Evolutionary conservation across 2,329 filamentous ascomycete genomes (phyloP), one percentile per base, ranked within the genome.

Genomic region (Botryotinia globosa): DNA sequence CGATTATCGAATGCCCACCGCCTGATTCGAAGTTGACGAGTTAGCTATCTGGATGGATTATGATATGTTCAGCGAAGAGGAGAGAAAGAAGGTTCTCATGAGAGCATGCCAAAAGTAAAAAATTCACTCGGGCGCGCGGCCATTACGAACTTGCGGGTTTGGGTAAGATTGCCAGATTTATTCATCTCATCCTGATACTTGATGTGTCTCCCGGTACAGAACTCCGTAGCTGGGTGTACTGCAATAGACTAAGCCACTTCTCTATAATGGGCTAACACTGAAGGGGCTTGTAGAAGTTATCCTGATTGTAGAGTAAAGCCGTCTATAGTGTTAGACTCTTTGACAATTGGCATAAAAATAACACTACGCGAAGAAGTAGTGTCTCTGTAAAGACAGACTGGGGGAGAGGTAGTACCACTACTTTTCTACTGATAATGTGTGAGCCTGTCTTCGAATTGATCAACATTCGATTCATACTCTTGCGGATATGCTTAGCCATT

Each of bases 361-460:
- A 73, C 63, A 80, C 79, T 18, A 78, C 77, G 69, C 81, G 80
- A 10, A 82, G 61, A 2, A 80, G 77, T n/a, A 82, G 12, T 42
- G 76, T 72, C 72, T 82, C 80, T 12, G 77, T 77, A 75, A 78
- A 82, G 29, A 82, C 74, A 62, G 79, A 80, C 62, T 81, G 42
- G 42, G 16, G 18, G 7, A 20, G 18, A 20, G 7, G 16, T 44
- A 20, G 42, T 20, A 5, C 42, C 16, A 44, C 16, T 44, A 7
- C 42, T 42, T 42, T 42, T 42, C 39, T 42, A 16, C 39, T 42
- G 39, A 14, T 16, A 42, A 10, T 42, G 39, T 42, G 39, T 44
- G 42, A 7, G 42, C 42, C 42, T 44, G 18, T 44, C 42, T 44
- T 7, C 42, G 6, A 3, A 20, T 20, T 0, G 42, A 16, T 42